These are phyloP conservation scores for Smallanthus sonchifolius DNA, from an alignment of 129 eudicot genomes.

Conservation along the genomic window DNA sequence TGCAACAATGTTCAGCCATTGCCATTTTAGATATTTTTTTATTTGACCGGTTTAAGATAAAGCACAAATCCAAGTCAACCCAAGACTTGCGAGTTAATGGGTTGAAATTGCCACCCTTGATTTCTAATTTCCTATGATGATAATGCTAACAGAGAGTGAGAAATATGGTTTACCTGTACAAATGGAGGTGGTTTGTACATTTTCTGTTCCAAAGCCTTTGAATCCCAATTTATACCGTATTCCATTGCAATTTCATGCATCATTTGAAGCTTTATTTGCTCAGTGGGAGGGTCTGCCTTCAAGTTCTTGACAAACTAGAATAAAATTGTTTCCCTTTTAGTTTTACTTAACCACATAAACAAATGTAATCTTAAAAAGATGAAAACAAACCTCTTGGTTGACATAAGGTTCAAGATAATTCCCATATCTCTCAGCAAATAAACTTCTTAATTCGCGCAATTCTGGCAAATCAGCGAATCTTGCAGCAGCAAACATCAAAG, in stretches of 20 bases:
- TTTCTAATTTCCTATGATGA: not conserved
- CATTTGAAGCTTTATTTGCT: slow-evolving; percentile 58
- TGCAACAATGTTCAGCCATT: not conserved
- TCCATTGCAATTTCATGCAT: slow-evolving; percentile 69
- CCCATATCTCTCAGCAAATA: slow-evolving; percentile 66
- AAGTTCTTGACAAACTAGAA: slow-evolving; percentile 57
- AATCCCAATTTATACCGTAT: slow-evolving; percentile 57
- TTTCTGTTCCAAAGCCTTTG: slow-evolving; percentile 52
- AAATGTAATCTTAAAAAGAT: not conserved
- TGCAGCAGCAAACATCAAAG: slow-evolving; percentile 87
- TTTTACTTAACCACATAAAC: not conserved
- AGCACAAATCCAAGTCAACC: not conserved
- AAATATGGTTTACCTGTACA: slow-evolving; percentile 38
- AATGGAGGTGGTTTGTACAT: slow-evolving; percentile 44
- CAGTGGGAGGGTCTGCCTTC: slow-evolving; percentile 51
- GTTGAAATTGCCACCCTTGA: not conserved
- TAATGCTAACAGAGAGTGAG: not conserved
- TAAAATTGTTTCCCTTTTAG: not conserved
- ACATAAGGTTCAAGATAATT: slow-evolving; percentile 53
- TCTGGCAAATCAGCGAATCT: slow-evolving; percentile 94
- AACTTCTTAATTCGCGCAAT: slow-evolving; percentile 58
- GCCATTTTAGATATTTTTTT: not conserved
- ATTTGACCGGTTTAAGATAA: slow-evolving; percentile 1
- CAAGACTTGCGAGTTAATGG: not conserved
- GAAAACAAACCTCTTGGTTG: slow-evolving; percentile 51